Base-by-base conservation (phyloP, 257 asterid species). In the Scutellaria barbata region DNA sequence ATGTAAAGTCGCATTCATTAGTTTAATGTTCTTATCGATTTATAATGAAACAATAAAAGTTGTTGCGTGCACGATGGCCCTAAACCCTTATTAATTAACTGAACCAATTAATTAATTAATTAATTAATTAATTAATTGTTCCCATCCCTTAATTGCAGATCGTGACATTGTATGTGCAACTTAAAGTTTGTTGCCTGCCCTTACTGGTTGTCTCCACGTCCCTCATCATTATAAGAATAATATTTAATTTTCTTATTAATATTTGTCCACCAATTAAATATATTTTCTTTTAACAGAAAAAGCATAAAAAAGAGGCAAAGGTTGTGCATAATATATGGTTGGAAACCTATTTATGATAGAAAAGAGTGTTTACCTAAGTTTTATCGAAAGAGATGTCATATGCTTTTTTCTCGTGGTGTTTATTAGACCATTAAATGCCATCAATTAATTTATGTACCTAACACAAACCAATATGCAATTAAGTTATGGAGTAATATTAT, bases 361-460 rank as follows among this genome's bases (percentile, higher is more conserved):
- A 75, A 81, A 62, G 71, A 69, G 74, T 71, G 75, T 72, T 78
- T 75, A 75, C 77, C 75, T 51, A 75, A 68, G 73, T 75, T 45
- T 72, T 69, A 54, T 78, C 42, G 77, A 78, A 78, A 79, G 75
- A 72, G 76, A 75, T 72, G 75, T 75, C 61, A 4, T 54, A 54
- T 55, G 61, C 40, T 22, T 20, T 13, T 72, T 73, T 54, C 69
- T 70, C 72, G 63, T 74, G 65, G 71, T 53, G 72, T 59, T 71
- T 43, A 78, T 78, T 68, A 72, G 18, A 63, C 68, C 81, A 75
- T 75, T 81, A 51, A 65, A 63, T 72, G 79, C 54, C 69, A 46
- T 57, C 43, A 77, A 77, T 77, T 77, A 47, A 71, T 57, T 71
- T 64, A 45, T 71, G 74, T 48, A 77, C 81, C 81, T 65, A 77